A percentile compares a stretch with the other conserved stretches of the same genome.
phyloP scores from a whole-genome alignment of 306 rosid species.

The Datisca glomerata region DNA sequence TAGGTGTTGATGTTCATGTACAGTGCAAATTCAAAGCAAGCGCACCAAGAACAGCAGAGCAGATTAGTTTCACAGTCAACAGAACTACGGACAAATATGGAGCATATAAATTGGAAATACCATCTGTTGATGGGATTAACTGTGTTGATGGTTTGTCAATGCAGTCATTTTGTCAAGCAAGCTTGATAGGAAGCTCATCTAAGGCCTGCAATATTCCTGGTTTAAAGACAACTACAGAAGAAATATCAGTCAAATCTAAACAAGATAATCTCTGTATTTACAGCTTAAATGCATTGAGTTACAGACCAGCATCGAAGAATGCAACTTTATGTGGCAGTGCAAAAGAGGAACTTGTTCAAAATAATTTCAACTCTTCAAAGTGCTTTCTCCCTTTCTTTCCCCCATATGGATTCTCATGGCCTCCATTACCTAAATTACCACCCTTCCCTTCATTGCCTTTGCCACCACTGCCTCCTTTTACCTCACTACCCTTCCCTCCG shows the following conservation, averaged over 20 bases:
- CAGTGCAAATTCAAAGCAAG: conserved; percentile 53
- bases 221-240: conserved; percentile 23
- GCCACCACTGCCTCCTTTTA: conserved; percentile 29
- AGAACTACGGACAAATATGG: conserved; percentile 45
- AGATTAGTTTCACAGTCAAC: conserved; percentile 40
- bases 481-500: no score
- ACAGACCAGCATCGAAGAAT: conserved; percentile 38
- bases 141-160: conserved; percentile 35
- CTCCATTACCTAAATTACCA: conserved; percentile 36
- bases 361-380: conserved; percentile 30
- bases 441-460: conserved; percentile 21
- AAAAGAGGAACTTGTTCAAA: conserved; percentile 16
- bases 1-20: conserved; percentile 60
- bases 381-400: conserved; percentile 35
- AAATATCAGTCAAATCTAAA: conserved; percentile 41
- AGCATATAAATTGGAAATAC: conserved; percentile 41
- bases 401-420: conserved; percentile 28
- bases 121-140: conserved; percentile 47
- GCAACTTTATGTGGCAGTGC: conserved; percentile 28
- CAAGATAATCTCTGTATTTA: conserved; percentile 52
- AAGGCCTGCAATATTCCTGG: conserved; percentile 38
- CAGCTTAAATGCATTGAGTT: conserved; percentile 46
- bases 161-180: conserved; percentile 50
- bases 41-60: conserved; percentile 31
- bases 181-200: conserved; percentile 28